Conservation (phyloP, 805 yeast species). For the Nematodospora valgi region DNA sequence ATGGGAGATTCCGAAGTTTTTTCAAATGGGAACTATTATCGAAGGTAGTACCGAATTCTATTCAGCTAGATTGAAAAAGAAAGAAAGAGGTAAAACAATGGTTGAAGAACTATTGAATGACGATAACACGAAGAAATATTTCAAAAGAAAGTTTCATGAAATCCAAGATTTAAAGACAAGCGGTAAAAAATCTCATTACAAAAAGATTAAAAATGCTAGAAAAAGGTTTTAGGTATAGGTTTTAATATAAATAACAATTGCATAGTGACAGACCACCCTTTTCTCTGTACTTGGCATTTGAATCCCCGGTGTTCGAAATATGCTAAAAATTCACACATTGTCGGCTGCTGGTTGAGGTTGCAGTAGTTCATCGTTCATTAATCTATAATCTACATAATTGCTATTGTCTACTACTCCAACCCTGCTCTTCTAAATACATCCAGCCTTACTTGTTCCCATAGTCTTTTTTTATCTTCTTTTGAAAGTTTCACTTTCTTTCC, state of each 20-base stretch:
- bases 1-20: conserved; percentile 72
- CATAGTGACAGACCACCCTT: too few species aligned
- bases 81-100: conserved; percentile 72
- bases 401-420: conserved; percentile 12
- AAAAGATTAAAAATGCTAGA: conserved; percentile 60
- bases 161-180: conserved; percentile 61
- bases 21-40: conserved; percentile 85
- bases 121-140: conserved; percentile 64
- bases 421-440: conserved; percentile 50
- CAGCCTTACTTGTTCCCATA: conserved; percentile 51
- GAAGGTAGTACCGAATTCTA: conserved; percentile 80
- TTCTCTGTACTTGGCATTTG: too few species aligned
- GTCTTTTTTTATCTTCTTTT: conserved; percentile 37
- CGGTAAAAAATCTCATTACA: conserved; percentile 68
- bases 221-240: conserved; percentile 35
- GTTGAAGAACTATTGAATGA: conserved; percentile 82
- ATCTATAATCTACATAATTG: too few species aligned
- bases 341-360: too few species aligned
- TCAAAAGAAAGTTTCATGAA: conserved; percentile 79
- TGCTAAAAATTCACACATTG: too few species aligned
- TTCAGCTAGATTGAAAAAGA: conserved; percentile 61
- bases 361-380: too few species aligned
- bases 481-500: conserved; percentile 30
- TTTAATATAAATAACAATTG: too few species aligned
- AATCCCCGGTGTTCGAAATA: too few species aligned